Evolutionary conservation across 805 yeast genomes (phyloP), one percentile per base, ranked within the genome.

Genomic region (Cyberlindnera suaveolens): DNA sequence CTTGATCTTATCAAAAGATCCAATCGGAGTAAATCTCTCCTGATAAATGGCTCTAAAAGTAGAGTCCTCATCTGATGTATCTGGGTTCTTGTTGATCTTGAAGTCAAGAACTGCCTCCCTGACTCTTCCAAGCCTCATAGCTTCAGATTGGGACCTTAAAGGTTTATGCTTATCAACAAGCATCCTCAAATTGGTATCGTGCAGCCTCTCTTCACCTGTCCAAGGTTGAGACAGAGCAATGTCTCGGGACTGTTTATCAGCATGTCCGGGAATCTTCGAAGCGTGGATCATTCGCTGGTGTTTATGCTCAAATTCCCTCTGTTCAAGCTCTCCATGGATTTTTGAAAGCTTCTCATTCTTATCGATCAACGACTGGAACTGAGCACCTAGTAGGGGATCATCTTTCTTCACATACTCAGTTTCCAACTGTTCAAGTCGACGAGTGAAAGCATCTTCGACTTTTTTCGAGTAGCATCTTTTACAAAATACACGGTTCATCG

Each of bases 101-200:
- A 85, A 87, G 53, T 85, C 90, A 30, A 84, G 52, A 2, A 82
- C 75, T 16, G 67, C 67, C 44, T 85, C 95, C 43, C 77, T 75
- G 0, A 93, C 96, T 33, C 60, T 63, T 23, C 71, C 64, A 5
- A 86, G 53, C 44, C 87, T 67, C 38, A 59, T 52, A 7, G 63
- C 46, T 30, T 56, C 54, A 13, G 54, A 50, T 14, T 55, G 48
- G 4, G 57, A 51, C 49, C 50, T 51, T 15, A 62, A 45, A 6
- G 75, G 78, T 46, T 67, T 72, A 45, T 68, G 63, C 31, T 67
- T 60, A 53, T 82, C 88, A 20, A 70, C 64, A 7, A 80, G 57
- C 84, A 81, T 75, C 32, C 88, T 61, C 30, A 70, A 54, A 5
- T 70, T 65, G 3, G 76, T 61, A 41, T 78, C 86, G 6, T 62